Base-by-base conservation (phyloP, 1,284 basidiomycete species). In the Boletus albobrunnescens region DNA sequence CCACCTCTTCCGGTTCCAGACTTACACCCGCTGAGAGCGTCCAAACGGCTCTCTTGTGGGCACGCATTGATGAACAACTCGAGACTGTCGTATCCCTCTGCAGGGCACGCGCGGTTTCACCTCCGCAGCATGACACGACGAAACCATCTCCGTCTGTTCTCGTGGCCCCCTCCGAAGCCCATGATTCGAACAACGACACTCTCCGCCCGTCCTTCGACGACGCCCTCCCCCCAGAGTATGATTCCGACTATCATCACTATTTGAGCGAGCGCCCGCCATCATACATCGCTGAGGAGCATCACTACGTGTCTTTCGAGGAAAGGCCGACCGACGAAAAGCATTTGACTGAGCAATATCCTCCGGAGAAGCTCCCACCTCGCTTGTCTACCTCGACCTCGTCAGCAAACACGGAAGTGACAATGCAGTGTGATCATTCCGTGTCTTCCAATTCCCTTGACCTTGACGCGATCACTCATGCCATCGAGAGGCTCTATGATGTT, bases 401-500 rank as follows among this genome's bases (percentile, higher is more conserved):
- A 6, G 26, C 23, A 16, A 24, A 36, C 1, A 28, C 35, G 0
- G 42, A 42, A 47, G 53, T 60, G 17, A 63, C 47, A n/a, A 67
- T 75, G 60, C 87, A 91, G 62, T 90, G 87, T 68, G 20, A 37
- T 1, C 45, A 23, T 12, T 7, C 46, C 8, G 5, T 12, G 4
- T 43, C 54, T 36, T 44, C 52, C 17, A 38, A 84, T 81, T 80
- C 76, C 75, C 45, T 71, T 84, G 93, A 95, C 59, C 71, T 95
- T 17, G 91, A 94, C 56, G 76, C 79, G 6, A 82, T 95, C 33
- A 81, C 88, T 0, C 76, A 80, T 61, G 91, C 92, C 17, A 94
- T 96, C 54, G 92, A 94, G 60, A 75, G 91, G 22, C 69, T 95
- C 10, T 90, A 93, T 63, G 65, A 78, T 13, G 84, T 87, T 24